Base-by-base conservation (phyloP, 1,284 basidiomycete species). In the Austropuccinia psidii region DNA sequence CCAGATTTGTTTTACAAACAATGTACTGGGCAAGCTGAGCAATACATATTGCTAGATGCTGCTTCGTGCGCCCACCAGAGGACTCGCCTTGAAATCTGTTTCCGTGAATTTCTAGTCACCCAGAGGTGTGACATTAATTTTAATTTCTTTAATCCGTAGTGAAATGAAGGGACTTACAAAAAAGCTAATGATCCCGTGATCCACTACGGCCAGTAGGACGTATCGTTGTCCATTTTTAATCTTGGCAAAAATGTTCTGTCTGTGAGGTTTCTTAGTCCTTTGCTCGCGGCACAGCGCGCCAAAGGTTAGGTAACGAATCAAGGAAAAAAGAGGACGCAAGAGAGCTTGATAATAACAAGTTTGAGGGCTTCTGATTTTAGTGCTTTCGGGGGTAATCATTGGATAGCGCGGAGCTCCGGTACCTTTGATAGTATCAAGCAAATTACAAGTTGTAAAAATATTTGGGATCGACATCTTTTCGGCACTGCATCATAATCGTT, bases 111-210 rank as follows among this genome's bases (percentile, higher is more conserved):
- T 62, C 70, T 73, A 58, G 1, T 15, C 19, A 33, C 15, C 52
- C 1, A 35, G 27, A 41, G 19, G 15, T 1, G 7, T 9, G 0
- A 61, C 19, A 27, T 21, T 15, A 47, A 41, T 19, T n/a, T 6
- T 13, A 21, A 39, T 19, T 7, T 21, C 13, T 31, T 33, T n/a
- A 33, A 39, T 17, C 8, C 13, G n/a, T 24, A 35, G 11, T 11
- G 21, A 35, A 17, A 37, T 47, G 50, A 33, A 43, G 15, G 24
- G 35, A 35, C 70, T 31, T 21, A 73, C 70, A 21, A 73, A 52
- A 41, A 73, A 73, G 39, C 58, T 73, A n/a, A 61, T 65, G 27
- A 73, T 52, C 11, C 70, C 70, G 65, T 73, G 70, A 65, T 73
- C 70, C 39, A 54, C 52, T 19, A 65, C 49, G 24, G 70, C 70